Evolutionary conservation across 768 basidiomycete species (phyloP).

Genomic region (Suillus clintonianus): DNA sequence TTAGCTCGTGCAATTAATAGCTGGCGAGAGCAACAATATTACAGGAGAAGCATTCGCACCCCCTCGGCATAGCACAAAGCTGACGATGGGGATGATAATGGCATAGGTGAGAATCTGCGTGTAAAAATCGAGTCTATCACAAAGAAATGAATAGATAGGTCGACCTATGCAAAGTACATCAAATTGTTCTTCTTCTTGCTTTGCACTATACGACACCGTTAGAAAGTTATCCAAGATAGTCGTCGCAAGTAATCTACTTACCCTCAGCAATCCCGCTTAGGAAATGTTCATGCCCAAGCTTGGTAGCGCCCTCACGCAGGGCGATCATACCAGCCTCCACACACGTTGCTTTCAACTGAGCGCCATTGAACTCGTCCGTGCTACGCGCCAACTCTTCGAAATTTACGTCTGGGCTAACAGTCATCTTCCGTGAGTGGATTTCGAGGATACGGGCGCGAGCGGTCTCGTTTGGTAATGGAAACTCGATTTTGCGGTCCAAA

Average conservation of each 20-base stretch:
- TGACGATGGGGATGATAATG: not conserved
- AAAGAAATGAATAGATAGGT: not conserved
- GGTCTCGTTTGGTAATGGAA: constrained; percentile 93
- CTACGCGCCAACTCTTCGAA: constrained; percentile 95
- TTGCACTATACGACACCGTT: constrained; percentile 64
- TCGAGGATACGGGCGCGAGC: constrained; percentile 96
- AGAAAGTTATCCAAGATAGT: constrained; percentile 18
- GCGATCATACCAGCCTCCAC: constrained; percentile 99
- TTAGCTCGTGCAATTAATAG: not conserved
- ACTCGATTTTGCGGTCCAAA: constrained; percentile 98
- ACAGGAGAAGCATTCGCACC: not conserved
- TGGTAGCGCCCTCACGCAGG: constrained; percentile 86
- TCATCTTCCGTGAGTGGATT: constrained; percentile 98
- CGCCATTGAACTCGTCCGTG: constrained; percentile 98
- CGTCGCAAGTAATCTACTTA: constrained; percentile 31
- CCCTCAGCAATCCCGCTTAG: constrained; percentile 89
- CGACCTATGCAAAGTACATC: constrained; percentile 82
- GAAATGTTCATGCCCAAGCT: constrained; percentile 94
- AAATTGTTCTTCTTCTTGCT: constrained; percentile 99
- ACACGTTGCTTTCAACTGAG: constrained; percentile 95
- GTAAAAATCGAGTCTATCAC: not conserved
- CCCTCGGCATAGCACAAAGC: not conserved
- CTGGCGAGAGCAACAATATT: not conserved
- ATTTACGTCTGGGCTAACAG: constrained; percentile 84
- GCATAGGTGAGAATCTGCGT: not conserved